A percentile compares a stretch with the other conserved stretches of the same genome.
These are phyloP conservation scores for Morella rubra DNA, from an alignment of 306 rosid species.

Conservation along the genomic window DNA sequence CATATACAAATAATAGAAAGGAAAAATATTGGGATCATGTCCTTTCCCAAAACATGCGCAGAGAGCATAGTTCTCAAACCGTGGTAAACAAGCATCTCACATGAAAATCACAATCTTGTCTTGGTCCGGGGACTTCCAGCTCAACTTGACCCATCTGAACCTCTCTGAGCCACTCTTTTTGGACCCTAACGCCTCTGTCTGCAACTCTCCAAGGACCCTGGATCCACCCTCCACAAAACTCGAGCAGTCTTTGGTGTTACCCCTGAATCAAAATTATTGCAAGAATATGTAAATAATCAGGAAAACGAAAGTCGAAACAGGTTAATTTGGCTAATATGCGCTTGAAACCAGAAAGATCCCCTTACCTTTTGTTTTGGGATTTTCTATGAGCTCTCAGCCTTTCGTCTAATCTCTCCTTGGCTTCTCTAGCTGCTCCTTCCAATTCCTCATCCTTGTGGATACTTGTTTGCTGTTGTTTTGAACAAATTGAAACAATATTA, in stretches of 20 bases:
- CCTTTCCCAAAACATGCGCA: conserved; percentile 54
- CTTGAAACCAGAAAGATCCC: neutral
- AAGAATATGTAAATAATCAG: neutral
- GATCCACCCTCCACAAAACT: conserved; percentile 12
- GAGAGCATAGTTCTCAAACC: conserved; percentile 39
- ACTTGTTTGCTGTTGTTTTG: conserved; percentile 33
- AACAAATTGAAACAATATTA: neutral
- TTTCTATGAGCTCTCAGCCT: conserved; percentile 51
- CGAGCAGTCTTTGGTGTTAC: neutral
- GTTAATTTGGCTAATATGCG: no score
- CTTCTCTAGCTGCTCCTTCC: conserved; percentile 63
- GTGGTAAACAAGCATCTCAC: conserved; percentile 36
- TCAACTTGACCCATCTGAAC: conserved; percentile 64
- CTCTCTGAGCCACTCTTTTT: conserved; percentile 45
- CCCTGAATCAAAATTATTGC: neutral
- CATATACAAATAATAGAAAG: no score
- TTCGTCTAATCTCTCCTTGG: conserved; percentile 71
- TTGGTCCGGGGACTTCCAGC: conserved; percentile 60
- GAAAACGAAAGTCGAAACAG: neutral
- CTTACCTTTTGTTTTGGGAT: conserved; percentile 43
- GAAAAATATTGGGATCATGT: neutral
- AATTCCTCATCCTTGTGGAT: conserved; percentile 44
- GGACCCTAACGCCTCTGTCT: conserved; percentile 26
- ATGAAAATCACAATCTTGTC: conserved; percentile 68
- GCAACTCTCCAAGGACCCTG: conserved; percentile 22